Conservation (phyloP, 148 eudicot species). For the Nyssa sinensis region DNA sequence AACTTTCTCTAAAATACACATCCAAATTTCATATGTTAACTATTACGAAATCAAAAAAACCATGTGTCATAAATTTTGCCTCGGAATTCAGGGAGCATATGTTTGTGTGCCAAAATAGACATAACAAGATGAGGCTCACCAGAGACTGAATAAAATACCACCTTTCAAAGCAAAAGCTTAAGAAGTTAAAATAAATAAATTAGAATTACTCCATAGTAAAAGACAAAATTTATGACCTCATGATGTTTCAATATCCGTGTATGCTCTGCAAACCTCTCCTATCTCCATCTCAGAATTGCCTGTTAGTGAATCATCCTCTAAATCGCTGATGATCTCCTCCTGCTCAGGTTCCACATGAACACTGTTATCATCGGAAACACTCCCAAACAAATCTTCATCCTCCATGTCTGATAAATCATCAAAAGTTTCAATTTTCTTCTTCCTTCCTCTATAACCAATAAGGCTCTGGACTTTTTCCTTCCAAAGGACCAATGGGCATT, state of each 20-base stretch:
- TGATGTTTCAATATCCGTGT: slow-evolving; percentile 38
- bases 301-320: slow-evolving; percentile 35
- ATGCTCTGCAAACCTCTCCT: slow-evolving; percentile 59
- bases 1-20: neutral
- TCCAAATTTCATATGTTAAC: neutral
- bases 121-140: neutral
- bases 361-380: slow-evolving; percentile 58
- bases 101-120: neutral
- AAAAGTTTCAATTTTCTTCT: slow-evolving; percentile 48
- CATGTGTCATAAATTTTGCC: neutral
- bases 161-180: neutral
- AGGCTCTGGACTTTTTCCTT: slow-evolving; percentile 71
- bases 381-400: slow-evolving; percentile 44
- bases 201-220: neutral
- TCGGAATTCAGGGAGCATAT: neutral
- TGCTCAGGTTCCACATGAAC: slow-evolving; percentile 26
- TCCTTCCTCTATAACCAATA: slow-evolving; percentile 72
- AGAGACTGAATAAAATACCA: neutral
- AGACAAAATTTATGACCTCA: slow-evolving; percentile 23
- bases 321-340: slow-evolving; percentile 30
- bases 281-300: slow-evolving; percentile 77
- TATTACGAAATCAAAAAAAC: neutral
- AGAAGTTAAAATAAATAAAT: neutral
- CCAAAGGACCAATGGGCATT: slow-evolving; percentile 78
- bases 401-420: slow-evolving; percentile 53